These are phyloP conservation scores for Nasturtium officinale DNA, from an alignment of 345 rosid genomes.

Conservation along the genomic window DNA sequence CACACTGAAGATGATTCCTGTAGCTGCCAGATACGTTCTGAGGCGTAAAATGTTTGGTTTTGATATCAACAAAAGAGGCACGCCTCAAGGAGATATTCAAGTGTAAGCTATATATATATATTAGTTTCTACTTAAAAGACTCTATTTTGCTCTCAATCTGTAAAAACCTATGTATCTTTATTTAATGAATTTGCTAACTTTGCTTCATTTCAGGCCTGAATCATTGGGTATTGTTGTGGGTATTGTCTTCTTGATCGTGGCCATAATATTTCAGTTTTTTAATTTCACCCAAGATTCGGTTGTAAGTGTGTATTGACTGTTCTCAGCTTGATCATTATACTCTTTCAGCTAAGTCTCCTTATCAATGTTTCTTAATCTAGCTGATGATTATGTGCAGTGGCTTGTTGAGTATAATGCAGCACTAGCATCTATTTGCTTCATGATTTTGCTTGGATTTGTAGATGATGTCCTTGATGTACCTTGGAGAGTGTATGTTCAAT, in stretches of 20 bases:
- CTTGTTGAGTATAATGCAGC: constrained; percentile 98
- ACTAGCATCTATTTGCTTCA: constrained; percentile 89
- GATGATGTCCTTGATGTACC: constrained; percentile 99
- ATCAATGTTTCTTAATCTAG: neutral
- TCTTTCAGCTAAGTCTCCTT: neutral
- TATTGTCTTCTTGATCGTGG: constrained; percentile 79
- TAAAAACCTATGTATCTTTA: neutral
- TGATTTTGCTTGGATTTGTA: constrained; percentile 94
- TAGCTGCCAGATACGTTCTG: constrained; percentile 82
- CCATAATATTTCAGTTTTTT: constrained; percentile 81
- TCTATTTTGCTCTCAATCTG: neutral
- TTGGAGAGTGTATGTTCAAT: constrained; percentile 93
- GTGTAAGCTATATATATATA: constrained; percentile 50
- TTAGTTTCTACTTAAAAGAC: neutral
- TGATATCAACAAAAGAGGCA: constrained; percentile 92
- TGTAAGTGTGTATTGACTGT: constrained; percentile 58
- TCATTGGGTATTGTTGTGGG: constrained; percentile 93
- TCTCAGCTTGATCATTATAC: too few species aligned
- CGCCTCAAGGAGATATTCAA: constrained; percentile 82
- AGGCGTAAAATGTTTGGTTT: constrained; percentile 86
- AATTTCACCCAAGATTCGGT: constrained; percentile 92
- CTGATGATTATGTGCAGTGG: constrained; percentile 64
- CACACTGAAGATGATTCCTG: constrained; percentile 78
- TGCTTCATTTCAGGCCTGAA: constrained; percentile 72
- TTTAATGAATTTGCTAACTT: neutral